Conservation (phyloP, 2,329 filamentous ascomycete species). For the Fusarium drepaniforme region DNA sequence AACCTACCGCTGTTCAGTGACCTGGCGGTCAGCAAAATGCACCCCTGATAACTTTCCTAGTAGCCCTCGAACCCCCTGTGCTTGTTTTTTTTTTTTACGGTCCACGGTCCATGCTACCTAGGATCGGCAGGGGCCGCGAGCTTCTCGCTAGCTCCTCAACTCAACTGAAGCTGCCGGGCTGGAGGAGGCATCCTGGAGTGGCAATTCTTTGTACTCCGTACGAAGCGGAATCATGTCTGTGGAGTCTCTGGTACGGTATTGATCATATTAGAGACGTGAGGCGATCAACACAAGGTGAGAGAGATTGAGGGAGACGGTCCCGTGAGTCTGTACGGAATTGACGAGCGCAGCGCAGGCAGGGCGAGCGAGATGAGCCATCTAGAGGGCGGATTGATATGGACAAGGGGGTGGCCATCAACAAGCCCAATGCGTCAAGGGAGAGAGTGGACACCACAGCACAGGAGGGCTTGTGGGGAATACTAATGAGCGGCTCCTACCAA, state of each 20-base stretch:
- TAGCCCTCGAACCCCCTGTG: conserved; percentile 32
- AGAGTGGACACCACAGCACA: conserved; percentile 18
- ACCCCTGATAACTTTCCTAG: conserved; percentile 38
- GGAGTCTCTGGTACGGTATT: conserved; percentile 14
- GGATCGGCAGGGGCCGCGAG: conserved; percentile 46
- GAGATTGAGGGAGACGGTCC: conserved; percentile 3
- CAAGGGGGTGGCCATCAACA: conserved; percentile 27
- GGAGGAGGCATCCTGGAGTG: conserved; percentile 23
- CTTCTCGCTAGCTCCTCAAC: conserved; percentile 35
- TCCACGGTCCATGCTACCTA: conserved; percentile 16
- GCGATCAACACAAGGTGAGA: conserved; percentile 12
- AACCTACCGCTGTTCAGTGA: conserved; percentile 34
- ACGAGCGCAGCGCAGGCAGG: conserved; percentile 33
- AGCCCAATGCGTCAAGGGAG: conserved; percentile 31
- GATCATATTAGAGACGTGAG: conserved; percentile 9
- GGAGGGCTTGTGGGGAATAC: conserved; percentile 41
- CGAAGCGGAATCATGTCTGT: conserved; percentile 20
- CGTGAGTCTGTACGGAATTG: conserved; percentile 22
- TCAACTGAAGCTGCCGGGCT: conserved; percentile 32
- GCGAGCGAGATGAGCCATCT: conserved; percentile 42
- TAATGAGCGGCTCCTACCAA: conserved; percentile 29
- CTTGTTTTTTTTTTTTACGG: conserved; percentile 27
- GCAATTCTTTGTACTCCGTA: conserved; percentile 23
- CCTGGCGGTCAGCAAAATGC: conserved; percentile 35
- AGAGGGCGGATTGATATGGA: conserved; percentile 39